phyloP scores from a whole-genome alignment of 2,329 filamentous ascomycete genomes.

The Trichoderma brevicompactum region DNA sequence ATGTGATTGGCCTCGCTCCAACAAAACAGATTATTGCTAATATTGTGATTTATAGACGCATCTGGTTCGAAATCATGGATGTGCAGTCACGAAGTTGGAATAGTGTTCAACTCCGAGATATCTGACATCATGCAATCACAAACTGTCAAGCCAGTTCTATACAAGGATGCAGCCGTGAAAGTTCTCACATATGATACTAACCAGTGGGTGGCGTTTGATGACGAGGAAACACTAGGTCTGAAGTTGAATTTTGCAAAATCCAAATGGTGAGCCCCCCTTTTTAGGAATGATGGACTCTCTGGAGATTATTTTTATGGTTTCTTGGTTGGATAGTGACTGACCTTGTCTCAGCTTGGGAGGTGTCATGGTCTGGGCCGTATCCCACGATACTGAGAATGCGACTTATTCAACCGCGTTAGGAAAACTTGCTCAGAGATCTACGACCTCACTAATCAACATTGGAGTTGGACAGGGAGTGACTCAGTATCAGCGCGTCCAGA shows the following conservation, averaged over 20 bases:
- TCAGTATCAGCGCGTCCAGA: background rate
- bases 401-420: slow-evolving; percentile 5
- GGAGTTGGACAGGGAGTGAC: background rate
- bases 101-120: slow-evolving; percentile 42
- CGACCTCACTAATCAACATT: slow-evolving; percentile 9
- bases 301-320: too few relatives aligned
- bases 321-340: background rate
- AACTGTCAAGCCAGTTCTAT: slow-evolving; percentile 27
- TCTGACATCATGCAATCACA: slow-evolving; percentile 36
- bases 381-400: slow-evolving; percentile 16
- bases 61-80: slow-evolving; percentile 32
- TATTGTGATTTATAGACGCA: slow-evolving; percentile 28
- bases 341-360: background rate
- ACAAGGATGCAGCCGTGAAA: slow-evolving; percentile 41
- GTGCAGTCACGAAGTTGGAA: slow-evolving; percentile 39
- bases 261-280: too few relatives aligned
- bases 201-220: slow-evolving; percentile 48
- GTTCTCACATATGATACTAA: slow-evolving; percentile 39
- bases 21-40: background rate
- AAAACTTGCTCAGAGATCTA: background rate
- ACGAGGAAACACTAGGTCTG: slow-evolving; percentile 40
- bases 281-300: too few relatives aligned
- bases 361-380: slow-evolving; percentile 14
- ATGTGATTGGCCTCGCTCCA: too few relatives aligned
- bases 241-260: slow-evolving; percentile 41